Evolutionary conservation across 2,329 filamentous ascomycete species (phyloP), one percentile per base, ranked within the genome.

Genomic region (Pseudocercospora pini-densiflorae): DNA sequence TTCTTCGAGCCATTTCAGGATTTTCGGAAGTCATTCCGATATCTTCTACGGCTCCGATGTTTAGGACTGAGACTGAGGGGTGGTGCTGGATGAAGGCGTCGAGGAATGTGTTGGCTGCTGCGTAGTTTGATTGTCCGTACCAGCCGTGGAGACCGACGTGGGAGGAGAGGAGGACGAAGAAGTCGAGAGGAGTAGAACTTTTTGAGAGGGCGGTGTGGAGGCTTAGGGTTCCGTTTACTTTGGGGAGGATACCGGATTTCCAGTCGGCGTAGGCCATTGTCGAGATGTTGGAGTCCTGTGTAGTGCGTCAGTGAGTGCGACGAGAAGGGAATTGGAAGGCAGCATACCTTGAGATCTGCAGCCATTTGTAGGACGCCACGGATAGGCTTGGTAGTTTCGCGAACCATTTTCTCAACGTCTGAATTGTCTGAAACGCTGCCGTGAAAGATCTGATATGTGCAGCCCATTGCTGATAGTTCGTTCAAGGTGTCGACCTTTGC

Each of bases 71-170:
- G 12, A 70, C 75, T 7, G 67, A 61, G 1, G 53, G 65, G 7
- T 79, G 72, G 33, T 76, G 77, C 1, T 61, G 55, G 1, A 70
- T 70, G 57, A 79, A 68, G 2, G 71, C 63, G 51, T 76, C 72
- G 16, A 73, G 67, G 67, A 71, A 77, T 40, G 68, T 63, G 54
- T 74, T 88, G 0, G 84, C 85, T 0, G 86, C 85, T 1, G 85
- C 82, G 67, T 89, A 89, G 73, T 87, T 61, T 19, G 85, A 82
- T 65, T 89, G 87, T 0, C 85, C 85, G 2, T 83, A 81, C 67
- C 83, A 86, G 24, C 86, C 87, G 53, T 87, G 84, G 10, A 87
- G 77, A 29, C 85, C 85, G 0, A 84, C 81, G 0, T 85, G 81
- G 40, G 83, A 86, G 24, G 85, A 63, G 49, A 59, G 66, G 24